Percentiles rank a stretch among this genome's conserved stretches.
These are phyloP conservation scores for Plasmodium berghei DNA, from an alignment of 169 alveolate genomes.

Conservation along the genomic window DNA sequence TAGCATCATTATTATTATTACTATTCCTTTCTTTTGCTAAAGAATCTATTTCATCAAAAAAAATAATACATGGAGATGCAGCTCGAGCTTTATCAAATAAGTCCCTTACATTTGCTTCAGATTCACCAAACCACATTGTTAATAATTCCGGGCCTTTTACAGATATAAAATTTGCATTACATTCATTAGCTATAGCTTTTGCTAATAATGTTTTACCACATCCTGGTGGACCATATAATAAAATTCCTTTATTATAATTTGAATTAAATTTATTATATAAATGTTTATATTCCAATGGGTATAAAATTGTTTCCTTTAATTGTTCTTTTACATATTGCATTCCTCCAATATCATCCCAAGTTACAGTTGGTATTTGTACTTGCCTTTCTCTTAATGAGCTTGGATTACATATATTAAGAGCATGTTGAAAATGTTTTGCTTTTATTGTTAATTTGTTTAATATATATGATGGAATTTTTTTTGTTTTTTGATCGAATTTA, in stretches of 20 bases:
- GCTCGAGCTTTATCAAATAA: conserved; percentile 88
- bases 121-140: conserved; percentile 89
- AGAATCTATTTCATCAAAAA: conserved; percentile 99
- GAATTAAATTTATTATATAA: conserved; percentile 87
- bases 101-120: conserved; percentile 87
- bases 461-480: conserved; percentile 77
- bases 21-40: conserved; percentile 93
- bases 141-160: conserved; percentile 89
- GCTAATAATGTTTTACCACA: conserved; percentile 97
- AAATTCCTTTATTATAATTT: conserved; percentile 88
- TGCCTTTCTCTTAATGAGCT: conserved; percentile 94
- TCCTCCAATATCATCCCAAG: conserved; percentile 96
- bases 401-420: conserved; percentile 92
- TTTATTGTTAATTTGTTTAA: conserved; percentile 81
- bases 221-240: conserved; percentile 95
- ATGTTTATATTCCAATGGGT: conserved; percentile 88
- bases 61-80: conserved; percentile 93
- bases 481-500: conserved; percentile 16
- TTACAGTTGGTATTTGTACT: conserved; percentile 94
- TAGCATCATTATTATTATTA: conserved; percentile 94
- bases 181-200: conserved; percentile 93
- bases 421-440: conserved; percentile 88
- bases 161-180: conserved; percentile 89
- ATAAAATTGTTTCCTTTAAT: conserved; percentile 86
- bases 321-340: conserved; percentile 91